Evolutionary conservation across 768 basidiomycete genomes (phyloP).

Genomic region (Pseudohyphozyma bogoriensis): DNA sequence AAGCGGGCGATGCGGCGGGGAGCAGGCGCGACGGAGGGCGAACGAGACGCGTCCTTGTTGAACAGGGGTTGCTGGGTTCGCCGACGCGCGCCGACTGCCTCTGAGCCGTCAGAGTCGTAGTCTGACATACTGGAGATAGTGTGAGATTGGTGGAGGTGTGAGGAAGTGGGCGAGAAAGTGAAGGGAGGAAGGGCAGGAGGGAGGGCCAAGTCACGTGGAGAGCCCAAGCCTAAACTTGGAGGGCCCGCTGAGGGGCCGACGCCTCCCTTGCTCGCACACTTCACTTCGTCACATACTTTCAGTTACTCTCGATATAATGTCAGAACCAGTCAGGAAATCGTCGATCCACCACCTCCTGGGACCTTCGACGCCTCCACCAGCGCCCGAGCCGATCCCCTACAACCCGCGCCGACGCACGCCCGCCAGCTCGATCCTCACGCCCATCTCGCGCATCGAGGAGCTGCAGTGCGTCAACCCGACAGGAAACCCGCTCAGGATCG

Average conservation of each 20-base stretch:
- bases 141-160: background rate
- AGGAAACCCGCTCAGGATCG: constrained; percentile 5
- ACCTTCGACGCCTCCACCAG: background rate
- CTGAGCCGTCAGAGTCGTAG: background rate
- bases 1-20: constrained; percentile 11
- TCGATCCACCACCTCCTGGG: constrained; percentile 5
- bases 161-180: background rate
- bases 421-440: constrained; percentile 34
- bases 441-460: constrained; percentile 50
- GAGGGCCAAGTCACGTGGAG: too few relatives aligned
- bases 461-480: constrained; percentile 38
- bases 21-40: constrained; percentile 1
- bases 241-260: background rate
- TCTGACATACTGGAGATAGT: background rate
- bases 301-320: too few relatives aligned
- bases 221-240: background rate
- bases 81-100: background rate
- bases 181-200: background rate
- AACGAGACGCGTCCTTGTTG: background rate
- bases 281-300: too few relatives aligned
- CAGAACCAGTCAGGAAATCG: too few relatives aligned
- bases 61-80: too few relatives aligned
- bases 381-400: constrained; percentile 12
- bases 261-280: too few relatives aligned
- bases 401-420: constrained; percentile 17